Percentiles rank a stretch among this genome's conserved stretches.
Evolutionary conservation across 116 monocot species (phyloP).

Genomic region (Iris pallida): DNA sequence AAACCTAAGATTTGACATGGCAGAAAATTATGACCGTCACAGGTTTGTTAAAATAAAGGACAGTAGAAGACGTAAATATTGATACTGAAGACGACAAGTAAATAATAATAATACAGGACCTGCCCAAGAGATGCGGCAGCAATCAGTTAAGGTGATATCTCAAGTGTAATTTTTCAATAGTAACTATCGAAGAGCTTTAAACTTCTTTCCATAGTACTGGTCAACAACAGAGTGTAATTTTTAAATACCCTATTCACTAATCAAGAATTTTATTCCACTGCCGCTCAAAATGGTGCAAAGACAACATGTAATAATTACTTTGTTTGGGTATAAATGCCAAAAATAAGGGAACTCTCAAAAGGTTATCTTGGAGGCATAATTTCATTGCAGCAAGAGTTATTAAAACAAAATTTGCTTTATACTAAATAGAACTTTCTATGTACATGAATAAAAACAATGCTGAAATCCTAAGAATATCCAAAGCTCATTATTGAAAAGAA

Average conservation of each 20-base stretch:
- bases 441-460: too few relatives aligned
- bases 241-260: constrained; percentile 84
- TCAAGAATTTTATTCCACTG: background rate
- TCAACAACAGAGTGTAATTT: constrained; percentile 82
- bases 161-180: too few relatives aligned
- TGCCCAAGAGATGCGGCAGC: constrained; percentile 98
- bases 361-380: constrained; percentile 6
- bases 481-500: too few relatives aligned
- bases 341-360: constrained; percentile 80
- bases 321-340: constrained; percentile 80
- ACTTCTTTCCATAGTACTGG: constrained; percentile 89
- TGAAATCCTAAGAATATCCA: too few relatives aligned
- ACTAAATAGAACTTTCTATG: too few relatives aligned
- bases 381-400: too few relatives aligned
- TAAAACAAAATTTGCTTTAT: too few relatives aligned
- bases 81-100: background rate
- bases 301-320: constrained; percentile 74
- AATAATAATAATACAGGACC: constrained; percentile 24
- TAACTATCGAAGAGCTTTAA: constrained; percentile 62
- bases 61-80: background rate
- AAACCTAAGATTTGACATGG: constrained; percentile 54
- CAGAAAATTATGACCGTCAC: background rate
- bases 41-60: too few relatives aligned
- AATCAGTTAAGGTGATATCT: constrained; percentile 81
- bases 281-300: background rate